phyloP scores from a whole-genome alignment of 1,284 basidiomycete genomes.

The Melampsora abietis-canadensis region DNA sequence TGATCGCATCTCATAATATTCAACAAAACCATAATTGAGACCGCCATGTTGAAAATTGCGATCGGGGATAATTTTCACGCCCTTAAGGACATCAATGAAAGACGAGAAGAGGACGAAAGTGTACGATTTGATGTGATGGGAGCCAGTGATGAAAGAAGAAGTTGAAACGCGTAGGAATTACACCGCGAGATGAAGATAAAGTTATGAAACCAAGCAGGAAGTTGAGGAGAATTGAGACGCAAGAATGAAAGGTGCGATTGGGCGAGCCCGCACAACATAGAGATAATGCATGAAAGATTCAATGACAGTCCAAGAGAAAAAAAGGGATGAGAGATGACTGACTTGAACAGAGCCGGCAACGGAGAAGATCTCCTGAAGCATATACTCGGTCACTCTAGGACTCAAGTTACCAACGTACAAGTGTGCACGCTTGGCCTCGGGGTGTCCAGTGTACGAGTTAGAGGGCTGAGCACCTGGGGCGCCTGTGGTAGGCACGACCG shows the following conservation, averaged over 20 bases:
- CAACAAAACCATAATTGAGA: slow-evolving; percentile 97
- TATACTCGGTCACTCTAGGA: slow-evolving; percentile 67
- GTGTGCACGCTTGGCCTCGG: slow-evolving; percentile 63
- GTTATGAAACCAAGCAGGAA: slow-evolving; percentile 3
- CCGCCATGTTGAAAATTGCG: slow-evolving; percentile 95
- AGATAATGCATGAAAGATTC: slow-evolving; percentile 23
- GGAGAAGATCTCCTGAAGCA: slow-evolving; percentile 68
- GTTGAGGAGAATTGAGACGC: not conserved
- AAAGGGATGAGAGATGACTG: slow-evolving; percentile 29
- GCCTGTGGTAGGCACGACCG: slow-evolving; percentile 18
- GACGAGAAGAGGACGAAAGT: not conserved
- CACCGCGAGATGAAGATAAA: slow-evolving; percentile 47
- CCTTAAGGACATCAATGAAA: slow-evolving; percentile 72
- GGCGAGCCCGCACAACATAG: slow-evolving; percentile 7
- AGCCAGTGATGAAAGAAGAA: not conserved
- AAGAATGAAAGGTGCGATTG: not conserved
- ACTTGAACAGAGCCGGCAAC: slow-evolving; percentile 46
- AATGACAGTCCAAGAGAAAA: slow-evolving; percentile 35
- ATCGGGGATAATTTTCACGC: slow-evolving; percentile 98
- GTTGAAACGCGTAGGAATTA: slow-evolving; percentile 6
- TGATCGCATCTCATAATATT: slow-evolving; percentile 89
- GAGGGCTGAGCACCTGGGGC: slow-evolving; percentile 30
- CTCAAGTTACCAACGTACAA: slow-evolving; percentile 96
- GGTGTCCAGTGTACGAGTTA: slow-evolving; percentile 35
- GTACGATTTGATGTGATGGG: slow-evolving; percentile 11